Evolutionary conservation across 352 stramenopile species (phyloP).

Genomic region (Phytophthora multivora): DNA sequence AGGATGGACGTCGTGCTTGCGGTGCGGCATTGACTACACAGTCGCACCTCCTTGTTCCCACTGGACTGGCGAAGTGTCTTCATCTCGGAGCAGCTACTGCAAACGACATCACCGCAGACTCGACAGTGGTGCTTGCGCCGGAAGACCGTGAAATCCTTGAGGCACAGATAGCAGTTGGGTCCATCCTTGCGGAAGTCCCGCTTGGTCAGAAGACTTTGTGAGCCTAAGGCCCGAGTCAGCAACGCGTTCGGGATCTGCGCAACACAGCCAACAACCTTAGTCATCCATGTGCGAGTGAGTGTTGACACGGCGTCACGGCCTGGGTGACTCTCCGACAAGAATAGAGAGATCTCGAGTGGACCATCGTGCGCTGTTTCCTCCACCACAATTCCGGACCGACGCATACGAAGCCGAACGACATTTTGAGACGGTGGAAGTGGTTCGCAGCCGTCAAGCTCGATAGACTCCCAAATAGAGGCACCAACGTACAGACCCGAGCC

Average conservation of each 20-base stretch:
- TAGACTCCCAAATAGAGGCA: slow-evolving; percentile 84
- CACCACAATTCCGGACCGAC: slow-evolving; percentile 81
- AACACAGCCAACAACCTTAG: slow-evolving; percentile 79
- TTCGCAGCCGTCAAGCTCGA: slow-evolving; percentile 79
- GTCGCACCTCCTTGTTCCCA: slow-evolving; percentile 72
- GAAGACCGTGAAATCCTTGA: slow-evolving; percentile 77
- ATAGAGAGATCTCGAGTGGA: slow-evolving; percentile 69
- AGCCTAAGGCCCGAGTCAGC: slow-evolving; percentile 64
- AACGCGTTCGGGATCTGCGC: slow-evolving; percentile 68
- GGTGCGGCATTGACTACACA: slow-evolving; percentile 75
- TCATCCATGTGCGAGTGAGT: slow-evolving; percentile 83
- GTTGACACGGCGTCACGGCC: slow-evolving; percentile 71
- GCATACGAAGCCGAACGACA: slow-evolving; percentile 78
- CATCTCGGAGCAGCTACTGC: slow-evolving; percentile 84
- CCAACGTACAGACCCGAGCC: slow-evolving; percentile 75
- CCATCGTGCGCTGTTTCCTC: slow-evolving; percentile 72
- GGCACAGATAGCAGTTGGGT: slow-evolving; percentile 70
- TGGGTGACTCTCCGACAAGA: slow-evolving; percentile 74
- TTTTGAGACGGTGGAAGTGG: slow-evolving; percentile 77
- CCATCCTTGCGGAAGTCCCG: slow-evolving; percentile 83
- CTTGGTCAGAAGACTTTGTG: slow-evolving; percentile 71
- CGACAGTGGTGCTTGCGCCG: slow-evolving; percentile 87
- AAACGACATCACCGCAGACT: slow-evolving; percentile 85
- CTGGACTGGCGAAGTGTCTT: slow-evolving; percentile 71
- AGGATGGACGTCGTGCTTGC: slow-evolving; percentile 62